Evolutionary conservation across 2,329 filamentous ascomycete genomes (phyloP), one percentile per base, ranked within the genome.

Genomic region (Pseudopithomyces chartarum): DNA sequence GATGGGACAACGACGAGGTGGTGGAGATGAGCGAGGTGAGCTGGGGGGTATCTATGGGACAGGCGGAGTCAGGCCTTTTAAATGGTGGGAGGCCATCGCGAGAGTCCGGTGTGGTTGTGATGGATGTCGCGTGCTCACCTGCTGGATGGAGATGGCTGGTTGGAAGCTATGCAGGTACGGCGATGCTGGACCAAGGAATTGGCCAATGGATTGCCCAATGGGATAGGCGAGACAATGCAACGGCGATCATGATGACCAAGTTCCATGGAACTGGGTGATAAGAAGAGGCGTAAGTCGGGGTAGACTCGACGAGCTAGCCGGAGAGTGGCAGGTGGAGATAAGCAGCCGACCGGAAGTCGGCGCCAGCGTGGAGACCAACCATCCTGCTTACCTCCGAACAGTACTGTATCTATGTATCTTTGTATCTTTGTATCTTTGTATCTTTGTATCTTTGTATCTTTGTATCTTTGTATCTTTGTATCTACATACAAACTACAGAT

Each of bases 291-390:
- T 15, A 22, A 17, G 13, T 23, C 38, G 46, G 46, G 46, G 40
- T 29, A 19, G 23, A 11, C 11, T 17, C 36, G n/a, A 19, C 48
- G 45, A 39, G 47, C 55, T 57, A 57, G 34, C 19, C 55, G 51
- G 5, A 42, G 47, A 36, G 13, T 29, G 52, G 52, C 52, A 58
- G 56, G 56, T 58, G 43, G 46, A 48, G 46, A 48, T 48, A 48
- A 47, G 44, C 44, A 34, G 29, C 6, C 26, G 17, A 22, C 33
- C 44, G 44, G 44, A 47, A 36, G 29, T 47, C 44, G 17, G 29
- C 44, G 44, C 44, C 15, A 29, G 26, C 26, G 26, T 47, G 17
- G 44, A 20, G 8, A 47, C 29, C 3, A 38, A 5, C 13, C 34
- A n/a, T n/a, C n/a, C n/a, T n/a, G n/a, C n/a, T n/a, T n/a, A n/a